phyloP scores from a whole-genome alignment of 768 basidiomycete genomes.

The Pluteus cervinus region DNA sequence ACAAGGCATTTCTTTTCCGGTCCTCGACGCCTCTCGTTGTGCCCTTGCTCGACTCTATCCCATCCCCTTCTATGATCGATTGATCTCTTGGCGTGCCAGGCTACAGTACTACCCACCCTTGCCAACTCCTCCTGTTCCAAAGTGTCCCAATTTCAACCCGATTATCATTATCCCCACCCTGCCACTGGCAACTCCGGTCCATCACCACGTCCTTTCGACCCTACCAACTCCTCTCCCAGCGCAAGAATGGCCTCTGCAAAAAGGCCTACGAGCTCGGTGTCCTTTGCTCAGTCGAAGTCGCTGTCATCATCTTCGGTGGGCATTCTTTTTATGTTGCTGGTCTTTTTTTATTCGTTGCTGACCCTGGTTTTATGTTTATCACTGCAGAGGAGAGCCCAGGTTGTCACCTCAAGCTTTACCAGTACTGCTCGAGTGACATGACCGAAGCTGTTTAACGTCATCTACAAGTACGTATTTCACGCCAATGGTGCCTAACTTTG shows the following conservation, averaged over 20 bases:
- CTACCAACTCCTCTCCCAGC: conserved; percentile 34
- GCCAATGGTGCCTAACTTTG: conserved; percentile 3
- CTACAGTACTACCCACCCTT: too few species aligned
- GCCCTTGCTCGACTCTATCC: too few species aligned
- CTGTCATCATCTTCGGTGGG: conserved; percentile 75
- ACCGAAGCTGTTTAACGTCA: conserved; percentile 68
- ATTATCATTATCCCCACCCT: conserved; percentile 28
- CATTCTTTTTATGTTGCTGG: conserved; percentile 7
- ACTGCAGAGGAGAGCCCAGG: conserved; percentile 66
- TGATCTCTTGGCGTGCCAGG: too few species aligned
- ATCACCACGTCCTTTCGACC: conserved; percentile 14
- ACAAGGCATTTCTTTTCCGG: too few species aligned
- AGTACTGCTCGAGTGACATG: conserved; percentile 72
- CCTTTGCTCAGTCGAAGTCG: conserved; percentile 82
- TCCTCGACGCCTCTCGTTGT: too few species aligned
- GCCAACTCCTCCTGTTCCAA: too few species aligned
- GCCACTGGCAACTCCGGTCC: too few species aligned
- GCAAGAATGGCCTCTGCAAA: conserved; percentile 88
- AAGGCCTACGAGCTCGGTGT: conserved; percentile 88
- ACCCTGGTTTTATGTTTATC: conserved; percentile 39
- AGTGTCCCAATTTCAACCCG: too few species aligned
- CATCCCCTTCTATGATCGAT: too few species aligned
- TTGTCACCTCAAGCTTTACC: conserved; percentile 76
- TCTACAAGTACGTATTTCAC: conserved; percentile 31
- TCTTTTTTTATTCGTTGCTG: conserved; percentile 8